phyloP scores from a whole-genome alignment of 768 basidiomycete genomes.

The Astraeus odoratus region DNA sequence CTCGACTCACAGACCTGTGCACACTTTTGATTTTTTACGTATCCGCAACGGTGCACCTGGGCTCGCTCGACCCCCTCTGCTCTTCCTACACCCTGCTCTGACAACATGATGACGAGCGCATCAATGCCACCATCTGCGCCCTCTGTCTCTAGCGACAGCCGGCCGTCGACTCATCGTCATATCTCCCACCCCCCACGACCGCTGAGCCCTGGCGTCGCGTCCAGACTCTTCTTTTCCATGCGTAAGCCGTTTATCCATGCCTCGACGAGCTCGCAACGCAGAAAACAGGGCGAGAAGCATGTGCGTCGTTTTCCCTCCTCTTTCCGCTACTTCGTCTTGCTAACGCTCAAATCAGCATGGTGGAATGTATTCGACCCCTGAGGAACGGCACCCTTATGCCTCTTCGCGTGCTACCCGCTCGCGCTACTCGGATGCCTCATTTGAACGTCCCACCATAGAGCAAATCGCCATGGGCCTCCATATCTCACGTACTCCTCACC shows the following conservation, averaged over 20 bases:
- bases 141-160: conserved; percentile 6
- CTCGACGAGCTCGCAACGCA: conserved; percentile 14
- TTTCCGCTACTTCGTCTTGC: background rate
- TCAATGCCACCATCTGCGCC: conserved; percentile 11
- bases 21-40: too few relatives aligned
- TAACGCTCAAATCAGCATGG: conserved; percentile 14
- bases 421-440: conserved; percentile 32
- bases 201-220: conserved; percentile 15
- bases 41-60: too few relatives aligned
- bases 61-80: too few relatives aligned
- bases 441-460: conserved; percentile 55
- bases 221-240: conserved; percentile 25
- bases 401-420: conserved; percentile 31
- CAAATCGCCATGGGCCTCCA: conserved; percentile 81
- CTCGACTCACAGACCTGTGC: too few relatives aligned
- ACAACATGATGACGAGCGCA: conserved; percentile 8
- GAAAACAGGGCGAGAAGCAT: conserved; percentile 10
- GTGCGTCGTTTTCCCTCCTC: conserved; percentile 12
- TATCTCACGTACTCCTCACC: conserved; percentile 67
- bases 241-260: conserved; percentile 21
- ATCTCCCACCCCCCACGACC: conserved; percentile 1
- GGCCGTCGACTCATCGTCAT: background rate
- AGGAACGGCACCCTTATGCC: conserved; percentile 28
- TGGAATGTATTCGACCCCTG: conserved; percentile 38
- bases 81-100: too few relatives aligned